Evolutionary conservation across 352 stramenopile genomes (phyloP), one percentile per base, ranked within the genome.

Genomic region (Hyaloperonospora brassicae): DNA sequence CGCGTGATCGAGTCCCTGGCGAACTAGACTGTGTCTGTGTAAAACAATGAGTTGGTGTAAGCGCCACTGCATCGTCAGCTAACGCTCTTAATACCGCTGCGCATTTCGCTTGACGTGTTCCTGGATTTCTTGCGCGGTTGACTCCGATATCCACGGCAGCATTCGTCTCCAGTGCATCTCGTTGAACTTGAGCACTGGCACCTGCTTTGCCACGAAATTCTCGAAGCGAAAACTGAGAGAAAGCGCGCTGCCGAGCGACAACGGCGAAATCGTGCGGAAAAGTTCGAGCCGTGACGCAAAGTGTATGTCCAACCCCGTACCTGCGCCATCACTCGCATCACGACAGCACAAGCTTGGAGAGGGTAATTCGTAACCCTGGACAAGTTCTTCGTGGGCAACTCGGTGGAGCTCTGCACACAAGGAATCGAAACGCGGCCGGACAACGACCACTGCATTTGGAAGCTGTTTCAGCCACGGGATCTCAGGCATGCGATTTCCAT

Each of bases 111-210:
- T 53, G 30, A 92, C 62, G 52, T 82, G 66, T 22, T 59, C 57
- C 41, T 71, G 59, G 51, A 89, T 73, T 25, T 69, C 61, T 50
- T 78, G 71, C 25, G 79, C 77, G n/a, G 58, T 65, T 13, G 54
- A 39, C 27, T 87, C 75, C 1, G 77, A 76, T 52, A 90, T 73
- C 81, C 78, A 92, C 27, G 84, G 84, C 27, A 93, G 53, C 80
- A 90, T 91, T 27, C 84, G 84, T 55, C 66, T 76, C 84, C 84
- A 93, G 61, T 93, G 84, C 76, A 89, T 89, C 24, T 74, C 59
- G 34, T 90, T 89, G 49, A 91, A 91, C 59, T 89, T 90, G n/a
- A 66, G 64, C 9, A 86, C 76, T 48, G 78, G 76, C 30, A 93
- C 70, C 43, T 88, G 72, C 24, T 31, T 55, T 5, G 72, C 77